Evolutionary conservation across 176 grass and related monocot genomes (phyloP), one percentile per base, ranked within the genome.

Genomic region (Tillandsia leiboldiana): DNA sequence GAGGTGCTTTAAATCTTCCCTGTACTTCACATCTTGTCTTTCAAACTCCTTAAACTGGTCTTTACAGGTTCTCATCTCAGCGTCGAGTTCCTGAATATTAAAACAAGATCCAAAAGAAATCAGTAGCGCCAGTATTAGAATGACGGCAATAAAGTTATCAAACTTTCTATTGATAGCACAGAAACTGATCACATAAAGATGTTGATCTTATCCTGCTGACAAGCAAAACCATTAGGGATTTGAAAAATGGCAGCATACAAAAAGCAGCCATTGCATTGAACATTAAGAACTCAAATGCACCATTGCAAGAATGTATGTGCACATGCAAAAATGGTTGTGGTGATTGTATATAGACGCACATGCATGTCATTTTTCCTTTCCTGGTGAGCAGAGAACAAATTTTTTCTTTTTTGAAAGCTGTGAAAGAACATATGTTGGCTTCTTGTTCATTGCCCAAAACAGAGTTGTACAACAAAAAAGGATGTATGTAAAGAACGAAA

Each of bases 11-110:
- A 90, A 66, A 87, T 99, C 86, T 69, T 99, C 94, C 72, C 80
- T 75, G 23, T 93, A 70, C 70, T 92, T 91, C 74, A 99, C 86
- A 74, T 99, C 89, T 17, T 81, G 81, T 57, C 86, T 85, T 70
- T 99, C 94, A 81, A 87, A 90, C 73, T 85, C 87, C 70, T 99
- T 99, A 76, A 91, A 99, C 14, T 88, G 84, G 72, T 99, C 94
- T 73, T 93, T 90, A 78, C 94, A 99, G 11, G 63, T 27, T 76
- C 86, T 90, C 89, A 93, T 92, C 14, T 88, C 81, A 72, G 79
- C 85, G 56, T 93, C 94, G 67, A 99, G 84, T 20, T 86, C 82
- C 89, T 99, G 68, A 62, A 77, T 1, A 81, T 51, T 72, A 71
- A 78, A 68, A 64, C 11, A 51, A 63, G 65, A 73, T 66, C 52